phyloP scores from a whole-genome alignment of 2,329 filamentous ascomycete genomes.

The Beauveria caledonica region DNA sequence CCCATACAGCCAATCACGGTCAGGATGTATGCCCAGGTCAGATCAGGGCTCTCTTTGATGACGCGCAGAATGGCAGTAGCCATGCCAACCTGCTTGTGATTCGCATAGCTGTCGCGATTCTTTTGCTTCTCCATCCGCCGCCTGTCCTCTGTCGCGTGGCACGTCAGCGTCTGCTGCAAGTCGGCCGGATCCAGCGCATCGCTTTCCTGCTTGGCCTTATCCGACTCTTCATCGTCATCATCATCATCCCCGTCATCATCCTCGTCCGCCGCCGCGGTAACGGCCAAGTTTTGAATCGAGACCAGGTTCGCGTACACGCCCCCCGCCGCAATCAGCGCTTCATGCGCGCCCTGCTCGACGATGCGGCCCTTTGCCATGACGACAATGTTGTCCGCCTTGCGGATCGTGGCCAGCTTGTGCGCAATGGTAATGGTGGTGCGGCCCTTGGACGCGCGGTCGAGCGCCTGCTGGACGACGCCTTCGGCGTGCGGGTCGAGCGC shows the following conservation, averaged over 20 bases:
- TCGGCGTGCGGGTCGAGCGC: conserved; percentile 37
- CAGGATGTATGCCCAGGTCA: conserved; percentile 28
- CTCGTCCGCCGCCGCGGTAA: conserved; percentile 17
- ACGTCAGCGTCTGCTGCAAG: conserved; percentile 23
- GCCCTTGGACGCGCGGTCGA: conserved; percentile 42
- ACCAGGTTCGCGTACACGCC: conserved; percentile 47
- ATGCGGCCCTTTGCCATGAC: conserved; percentile 21
- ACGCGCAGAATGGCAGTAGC: conserved; percentile 25
- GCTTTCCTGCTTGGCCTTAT: neutral
- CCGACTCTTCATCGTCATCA: conserved; percentile 14
- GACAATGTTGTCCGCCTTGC: conserved; percentile 25
- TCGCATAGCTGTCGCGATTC: conserved; percentile 30
- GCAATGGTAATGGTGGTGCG: conserved; percentile 58
- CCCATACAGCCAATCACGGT: conserved; percentile 23
- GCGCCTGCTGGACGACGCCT: conserved; percentile 43
- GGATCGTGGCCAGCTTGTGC: conserved; percentile 39
- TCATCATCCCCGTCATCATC: conserved; percentile 15
- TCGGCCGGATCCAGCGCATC: conserved; percentile 14
- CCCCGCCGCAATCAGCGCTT: conserved; percentile 41
- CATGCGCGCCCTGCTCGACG: conserved; percentile 23
- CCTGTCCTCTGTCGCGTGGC: conserved; percentile 23
- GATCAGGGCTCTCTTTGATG: conserved; percentile 29
- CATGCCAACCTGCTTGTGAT: conserved; percentile 24
- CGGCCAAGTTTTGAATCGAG: conserved; percentile 28
- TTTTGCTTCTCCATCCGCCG: conserved; percentile 24